phyloP scores from a whole-genome alignment of 139 green algal species.

The Pseudopediastrum boryanum region DNA sequence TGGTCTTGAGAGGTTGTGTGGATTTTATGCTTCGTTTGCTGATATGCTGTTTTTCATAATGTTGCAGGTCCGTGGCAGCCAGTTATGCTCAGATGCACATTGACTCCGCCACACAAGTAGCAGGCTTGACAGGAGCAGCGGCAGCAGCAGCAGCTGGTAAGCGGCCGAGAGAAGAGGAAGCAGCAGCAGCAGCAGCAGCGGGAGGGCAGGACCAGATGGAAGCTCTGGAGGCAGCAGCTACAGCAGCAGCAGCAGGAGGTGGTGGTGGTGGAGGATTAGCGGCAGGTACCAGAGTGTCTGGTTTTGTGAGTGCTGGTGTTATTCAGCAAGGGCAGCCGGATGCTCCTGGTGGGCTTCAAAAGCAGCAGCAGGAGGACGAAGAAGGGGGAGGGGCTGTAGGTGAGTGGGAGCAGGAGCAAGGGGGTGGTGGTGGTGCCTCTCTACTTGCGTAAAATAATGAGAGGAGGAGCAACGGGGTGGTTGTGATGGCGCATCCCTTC shows the following conservation, averaged over 20 bases:
- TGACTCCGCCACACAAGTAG: slow-evolving; percentile 37
- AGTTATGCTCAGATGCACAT: slow-evolving; percentile 79
- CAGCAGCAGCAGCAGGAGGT: slow-evolving; percentile 30
- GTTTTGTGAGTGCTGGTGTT: slow-evolving; percentile 84
- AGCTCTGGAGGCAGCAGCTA: slow-evolving; percentile 74
- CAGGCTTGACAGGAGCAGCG: slow-evolving; percentile 38
- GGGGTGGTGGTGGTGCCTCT: too few relatives aligned
- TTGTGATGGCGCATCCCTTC: too few relatives aligned
- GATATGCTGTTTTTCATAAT: too few relatives aligned
- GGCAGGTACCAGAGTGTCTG: slow-evolving; percentile 56
- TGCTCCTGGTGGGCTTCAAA: slow-evolving; percentile 14
- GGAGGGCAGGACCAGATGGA: slow-evolving; percentile 71
- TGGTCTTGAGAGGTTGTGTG: neutral
- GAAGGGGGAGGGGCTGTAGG: slow-evolving; percentile 21
- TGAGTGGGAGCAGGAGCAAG: too few relatives aligned
- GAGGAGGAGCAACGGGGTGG: too few relatives aligned
- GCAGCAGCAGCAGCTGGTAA: slow-evolving; percentile 35
- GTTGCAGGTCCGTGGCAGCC: slow-evolving; percentile 68
- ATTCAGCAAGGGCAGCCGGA: slow-evolving; percentile 63
- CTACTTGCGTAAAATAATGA: too few relatives aligned
- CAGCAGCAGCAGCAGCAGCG: slow-evolving; percentile 36
- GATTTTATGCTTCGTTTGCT: too few relatives aligned
- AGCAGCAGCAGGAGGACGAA: slow-evolving; percentile 23
- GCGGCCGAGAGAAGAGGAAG: slow-evolving; percentile 78
- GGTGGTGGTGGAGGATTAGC: slow-evolving; percentile 30